A percentile compares a stretch with the other conserved stretches of the same genome.
These are phyloP conservation scores for Termitomyces sp. DNA, from an alignment of 768 basidiomycete genomes.

Conservation along the genomic window DNA sequence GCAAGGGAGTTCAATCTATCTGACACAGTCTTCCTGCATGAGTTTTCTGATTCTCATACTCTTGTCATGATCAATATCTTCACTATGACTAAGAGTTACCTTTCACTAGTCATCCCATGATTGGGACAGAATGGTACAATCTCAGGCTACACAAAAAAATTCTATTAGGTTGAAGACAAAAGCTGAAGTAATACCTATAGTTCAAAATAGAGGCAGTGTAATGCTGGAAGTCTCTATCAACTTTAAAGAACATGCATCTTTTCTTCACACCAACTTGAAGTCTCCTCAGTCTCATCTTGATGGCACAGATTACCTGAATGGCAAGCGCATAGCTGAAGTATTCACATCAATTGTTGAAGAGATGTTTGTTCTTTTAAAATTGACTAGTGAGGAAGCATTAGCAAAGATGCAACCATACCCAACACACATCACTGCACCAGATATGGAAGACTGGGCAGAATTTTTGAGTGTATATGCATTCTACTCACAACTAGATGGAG, in stretches of 20 bases:
- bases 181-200: slow-evolving; percentile 35
- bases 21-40: slow-evolving; percentile 41
- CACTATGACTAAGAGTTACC: slow-evolving; percentile 33
- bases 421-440: slow-evolving; percentile 18
- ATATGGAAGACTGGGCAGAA: slow-evolving; percentile 33
- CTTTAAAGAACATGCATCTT: slow-evolving; percentile 32
- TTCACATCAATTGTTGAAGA: slow-evolving; percentile 41
- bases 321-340: slow-evolving; percentile 23
- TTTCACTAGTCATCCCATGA: slow-evolving; percentile 40
- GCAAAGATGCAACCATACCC: slow-evolving; percentile 22
- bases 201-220: slow-evolving; percentile 21
- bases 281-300: slow-evolving; percentile 21
- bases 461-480: slow-evolving; percentile 33
- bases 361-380: slow-evolving; percentile 34
- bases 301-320: slow-evolving; percentile 30
- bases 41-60: slow-evolving; percentile 14
- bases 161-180: slow-evolving; percentile 29
- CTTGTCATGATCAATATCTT: slow-evolving; percentile 34
- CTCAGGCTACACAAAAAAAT: slow-evolving; percentile 11
- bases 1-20: slow-evolving; percentile 46
- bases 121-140: slow-evolving; percentile 37
- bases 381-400: slow-evolving; percentile 33
- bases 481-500: slow-evolving; percentile 24
- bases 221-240: slow-evolving; percentile 32
- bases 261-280: slow-evolving; percentile 21